These are phyloP conservation scores for Toxicodendron radicans DNA, from an alignment of 345 rosid genomes.

Conservation along the genomic window DNA sequence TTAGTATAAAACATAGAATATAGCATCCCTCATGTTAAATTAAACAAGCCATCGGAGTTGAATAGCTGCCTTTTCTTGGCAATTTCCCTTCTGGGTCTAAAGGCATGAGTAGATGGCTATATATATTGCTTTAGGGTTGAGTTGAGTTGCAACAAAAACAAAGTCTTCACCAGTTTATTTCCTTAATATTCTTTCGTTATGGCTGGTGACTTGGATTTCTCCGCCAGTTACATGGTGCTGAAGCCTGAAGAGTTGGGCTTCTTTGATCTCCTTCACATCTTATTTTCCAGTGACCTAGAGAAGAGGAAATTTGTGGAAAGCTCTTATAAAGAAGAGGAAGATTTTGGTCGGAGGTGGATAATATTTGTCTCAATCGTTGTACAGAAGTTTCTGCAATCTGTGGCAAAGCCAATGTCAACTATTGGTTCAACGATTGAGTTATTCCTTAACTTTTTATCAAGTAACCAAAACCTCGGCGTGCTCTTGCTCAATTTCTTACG, in stretches of 20 bases:
- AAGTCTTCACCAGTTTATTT: too few relatives aligned
- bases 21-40: too few relatives aligned
- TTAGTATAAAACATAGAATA: too few relatives aligned
- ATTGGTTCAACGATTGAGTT: constrained; percentile 44
- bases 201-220: constrained; percentile 36
- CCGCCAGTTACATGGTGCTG: constrained; percentile 46
- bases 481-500: constrained; percentile 33
- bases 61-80: not conserved
- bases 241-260: constrained; percentile 51
- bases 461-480: constrained; percentile 32
- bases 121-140: not conserved
- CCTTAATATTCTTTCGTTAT: constrained; percentile 3
- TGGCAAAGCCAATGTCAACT: constrained; percentile 40
- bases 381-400: constrained; percentile 41
- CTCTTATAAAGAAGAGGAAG: constrained; percentile 33
- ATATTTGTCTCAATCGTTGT: constrained; percentile 49
- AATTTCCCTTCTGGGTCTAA: not conserved
- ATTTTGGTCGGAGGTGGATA: constrained; percentile 51
- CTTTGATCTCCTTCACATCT: constrained; percentile 40
- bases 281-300: constrained; percentile 43
- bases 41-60: not conserved
- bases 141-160: not conserved
- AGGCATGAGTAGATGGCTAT: not conserved
- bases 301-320: constrained; percentile 47
- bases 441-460: constrained; percentile 47